Conservation (phyloP, 2,329 filamentous ascomycete genomes). For the Rutstroemia sp. region DNA sequence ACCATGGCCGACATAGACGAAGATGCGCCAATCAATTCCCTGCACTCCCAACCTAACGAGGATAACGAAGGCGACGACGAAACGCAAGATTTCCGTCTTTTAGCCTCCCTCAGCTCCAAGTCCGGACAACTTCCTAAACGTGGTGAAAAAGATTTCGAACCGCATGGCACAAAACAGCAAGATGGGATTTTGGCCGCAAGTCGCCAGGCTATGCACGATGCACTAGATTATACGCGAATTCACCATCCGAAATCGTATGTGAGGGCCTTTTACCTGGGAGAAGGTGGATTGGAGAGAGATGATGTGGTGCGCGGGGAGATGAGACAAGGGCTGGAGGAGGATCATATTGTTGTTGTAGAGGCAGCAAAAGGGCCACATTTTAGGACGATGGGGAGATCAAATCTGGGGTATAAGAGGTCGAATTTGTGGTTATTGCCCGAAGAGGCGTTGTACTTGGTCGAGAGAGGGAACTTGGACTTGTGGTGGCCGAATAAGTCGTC, state of each 20-base stretch:
- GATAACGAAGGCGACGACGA: conserved; percentile 69
- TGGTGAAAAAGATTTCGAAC: conserved; percentile 96
- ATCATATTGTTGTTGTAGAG: conserved; percentile 57
- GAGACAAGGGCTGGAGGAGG: conserved; percentile 52
- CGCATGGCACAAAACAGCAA: conserved; percentile 80
- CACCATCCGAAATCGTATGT: conserved; percentile 62
- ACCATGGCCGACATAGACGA: conserved; percentile 28
- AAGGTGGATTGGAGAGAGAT: conserved; percentile 30
- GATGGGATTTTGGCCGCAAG: conserved; percentile 71
- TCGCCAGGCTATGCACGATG: conserved; percentile 81
- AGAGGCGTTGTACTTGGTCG: conserved; percentile 82
- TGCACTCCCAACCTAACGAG: conserved; percentile 23
- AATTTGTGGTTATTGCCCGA: conserved; percentile 83
- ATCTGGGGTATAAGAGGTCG: conserved; percentile 47
- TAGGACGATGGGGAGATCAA: conserved; percentile 65
- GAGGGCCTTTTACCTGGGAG: conserved; percentile 67
- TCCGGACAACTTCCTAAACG: conserved; percentile 66
- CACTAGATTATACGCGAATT: conserved; percentile 67
- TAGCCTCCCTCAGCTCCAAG: conserved; percentile 45
- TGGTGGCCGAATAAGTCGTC: conserved; percentile 65
- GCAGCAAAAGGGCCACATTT: conserved; percentile 66
- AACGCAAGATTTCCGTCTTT: conserved; percentile 79
- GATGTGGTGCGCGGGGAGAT: conserved; percentile 58
- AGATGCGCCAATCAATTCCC: conserved; percentile 25
- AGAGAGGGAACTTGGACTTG: conserved; percentile 79